Percentiles rank a stretch among this genome's conserved stretches.
Evolutionary conservation across 2,329 filamentous ascomycete genomes (phyloP).

Genomic region (Pestalotiopsis sp.): DNA sequence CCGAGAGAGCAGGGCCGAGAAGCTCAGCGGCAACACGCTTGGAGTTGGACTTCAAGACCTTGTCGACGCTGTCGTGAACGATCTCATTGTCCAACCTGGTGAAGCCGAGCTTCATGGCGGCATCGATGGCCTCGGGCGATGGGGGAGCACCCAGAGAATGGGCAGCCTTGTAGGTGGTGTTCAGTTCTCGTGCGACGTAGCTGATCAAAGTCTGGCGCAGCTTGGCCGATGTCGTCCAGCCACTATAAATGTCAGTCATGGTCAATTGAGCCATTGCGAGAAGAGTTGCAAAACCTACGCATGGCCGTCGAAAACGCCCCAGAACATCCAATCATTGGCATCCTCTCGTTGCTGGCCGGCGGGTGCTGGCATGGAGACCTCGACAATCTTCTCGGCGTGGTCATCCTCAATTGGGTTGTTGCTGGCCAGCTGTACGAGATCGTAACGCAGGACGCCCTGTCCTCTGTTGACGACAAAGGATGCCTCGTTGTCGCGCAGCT

Average conservation of each 20-base stretch:
- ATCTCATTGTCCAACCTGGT: constrained; percentile 90
- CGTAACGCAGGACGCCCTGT: constrained; percentile 90
- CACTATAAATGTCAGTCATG: constrained; percentile 53
- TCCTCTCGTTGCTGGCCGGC: constrained; percentile 42
- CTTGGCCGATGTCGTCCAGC: constrained; percentile 98
- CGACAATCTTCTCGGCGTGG: constrained; percentile 96
- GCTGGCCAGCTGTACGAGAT: constrained; percentile 90
- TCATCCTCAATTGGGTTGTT: constrained; percentile 99
- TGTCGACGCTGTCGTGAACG: constrained; percentile 88
- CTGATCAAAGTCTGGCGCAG: constrained; percentile 89
- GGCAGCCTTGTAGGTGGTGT: constrained; percentile 84
- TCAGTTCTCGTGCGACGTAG: constrained; percentile 91
- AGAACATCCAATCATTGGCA: constrained; percentile 97
- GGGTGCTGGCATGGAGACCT: constrained; percentile 67
- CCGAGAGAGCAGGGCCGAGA: constrained; percentile 88
- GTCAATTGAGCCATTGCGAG: too few species aligned
- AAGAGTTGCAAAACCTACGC: constrained; percentile 60
- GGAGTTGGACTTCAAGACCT: constrained; percentile 85
- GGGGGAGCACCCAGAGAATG: constrained; percentile 63
- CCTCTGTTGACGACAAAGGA: constrained; percentile 90
- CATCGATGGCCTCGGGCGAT: constrained; percentile 78
- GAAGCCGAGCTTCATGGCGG: constrained; percentile 92
- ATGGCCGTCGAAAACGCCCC: constrained; percentile 98
- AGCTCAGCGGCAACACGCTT: constrained; percentile 91
- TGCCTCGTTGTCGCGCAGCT: constrained; percentile 85